Conservation (phyloP, 2,329 filamentous ascomycete genomes). For the Cladosporium oxysporum region DNA sequence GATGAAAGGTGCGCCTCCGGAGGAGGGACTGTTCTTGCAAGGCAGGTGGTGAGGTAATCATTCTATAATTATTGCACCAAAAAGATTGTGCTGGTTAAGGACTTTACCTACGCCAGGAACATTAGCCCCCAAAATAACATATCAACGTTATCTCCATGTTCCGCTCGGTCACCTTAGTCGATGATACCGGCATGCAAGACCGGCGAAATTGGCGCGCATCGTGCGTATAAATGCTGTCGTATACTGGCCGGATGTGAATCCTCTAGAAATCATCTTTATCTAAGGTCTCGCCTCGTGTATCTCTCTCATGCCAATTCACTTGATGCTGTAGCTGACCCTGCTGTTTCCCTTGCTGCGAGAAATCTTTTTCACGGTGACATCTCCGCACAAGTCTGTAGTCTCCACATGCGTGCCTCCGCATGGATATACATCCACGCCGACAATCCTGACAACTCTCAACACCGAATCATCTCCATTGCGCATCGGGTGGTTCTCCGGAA, state of each 20-base stretch:
- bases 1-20: constrained; percentile 11
- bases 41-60: constrained; percentile 3
- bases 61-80: not conserved
- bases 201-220: not conserved
- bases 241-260: not conserved
- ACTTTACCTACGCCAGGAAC: not conserved
- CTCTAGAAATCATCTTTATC: not conserved
- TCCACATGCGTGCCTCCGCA: constrained; percentile 75
- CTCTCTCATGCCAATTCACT: not conserved
- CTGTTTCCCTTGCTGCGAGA: constrained; percentile 64
- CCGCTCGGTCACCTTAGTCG: not conserved
- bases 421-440: constrained; percentile 68
- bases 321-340: constrained; percentile 51
- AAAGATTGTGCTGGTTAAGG: not conserved
- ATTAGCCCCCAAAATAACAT: too few relatives aligned
- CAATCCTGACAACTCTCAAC: constrained; percentile 68
- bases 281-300: not conserved
- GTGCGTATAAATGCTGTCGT: not conserved
- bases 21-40: constrained; percentile 11
- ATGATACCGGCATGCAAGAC: not conserved
- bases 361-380: constrained; percentile 67
- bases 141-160: not conserved
- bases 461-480: constrained; percentile 50
- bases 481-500: constrained; percentile 52
- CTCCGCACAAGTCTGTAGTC: constrained; percentile 59